Conservation (phyloP, 306 rosid genomes). For the Pyrus communis region DNA sequence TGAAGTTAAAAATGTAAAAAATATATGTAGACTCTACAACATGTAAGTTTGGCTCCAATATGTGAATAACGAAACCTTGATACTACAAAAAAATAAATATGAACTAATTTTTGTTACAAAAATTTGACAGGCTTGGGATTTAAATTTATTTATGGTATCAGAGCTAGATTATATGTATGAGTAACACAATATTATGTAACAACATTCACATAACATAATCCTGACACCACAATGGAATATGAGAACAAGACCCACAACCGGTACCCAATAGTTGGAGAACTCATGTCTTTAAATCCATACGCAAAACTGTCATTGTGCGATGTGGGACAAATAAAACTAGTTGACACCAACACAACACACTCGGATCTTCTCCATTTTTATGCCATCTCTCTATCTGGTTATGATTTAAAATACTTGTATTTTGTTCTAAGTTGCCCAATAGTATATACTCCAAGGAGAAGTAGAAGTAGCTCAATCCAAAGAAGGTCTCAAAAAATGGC, state of each 20-base stretch:
- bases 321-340: not conserved
- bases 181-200: not conserved
- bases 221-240: not conserved
- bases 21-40: too few relatives aligned
- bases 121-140: rapidly evolving
- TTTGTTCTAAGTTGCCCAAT: not conserved
- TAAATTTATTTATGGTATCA: not conserved
- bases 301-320: not conserved
- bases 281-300: too few relatives aligned
- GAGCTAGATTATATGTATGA: not conserved
- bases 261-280: not conserved
- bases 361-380: not conserved
- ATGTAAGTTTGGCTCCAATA: too few relatives aligned
- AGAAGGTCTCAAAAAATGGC: not conserved
- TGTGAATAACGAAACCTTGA: too few relatives aligned
- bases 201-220: not conserved
- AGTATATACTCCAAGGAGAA: not conserved
- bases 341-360: not conserved
- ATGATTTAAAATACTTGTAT: not conserved
- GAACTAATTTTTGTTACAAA: too few relatives aligned
- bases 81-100: too few relatives aligned
- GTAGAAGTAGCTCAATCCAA: not conserved
- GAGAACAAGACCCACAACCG: not conserved
- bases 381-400: not conserved
- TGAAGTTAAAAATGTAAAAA: too few relatives aligned